These are phyloP conservation scores for Nitzschia palea DNA, from an alignment of 108 stramenopile genomes.

Conservation along the genomic window DNA sequence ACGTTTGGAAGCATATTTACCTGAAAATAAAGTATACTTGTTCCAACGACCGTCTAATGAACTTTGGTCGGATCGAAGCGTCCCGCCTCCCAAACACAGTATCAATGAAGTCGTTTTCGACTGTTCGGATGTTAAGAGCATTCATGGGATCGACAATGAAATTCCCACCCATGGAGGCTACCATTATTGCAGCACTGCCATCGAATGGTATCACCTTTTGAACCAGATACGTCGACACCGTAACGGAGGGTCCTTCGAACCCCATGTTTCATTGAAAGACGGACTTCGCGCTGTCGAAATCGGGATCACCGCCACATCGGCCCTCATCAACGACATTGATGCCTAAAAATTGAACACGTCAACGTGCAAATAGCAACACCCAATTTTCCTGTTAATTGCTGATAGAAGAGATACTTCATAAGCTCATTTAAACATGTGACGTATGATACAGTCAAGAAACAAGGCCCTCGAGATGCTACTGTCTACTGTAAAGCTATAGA, in stretches of 20 bases:
- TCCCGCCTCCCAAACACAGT: slow-evolving; percentile 66
- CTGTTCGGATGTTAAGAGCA: slow-evolving; percentile 66
- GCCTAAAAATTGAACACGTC: too few species aligned
- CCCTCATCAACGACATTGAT: slow-evolving; percentile 35
- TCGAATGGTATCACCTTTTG: slow-evolving; percentile 71
- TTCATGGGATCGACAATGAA: slow-evolving; percentile 62
- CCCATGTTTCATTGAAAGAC: slow-evolving; percentile 71
- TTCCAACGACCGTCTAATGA: slow-evolving; percentile 58
- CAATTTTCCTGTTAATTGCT: too few species aligned
- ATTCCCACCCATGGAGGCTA: slow-evolving; percentile 81
- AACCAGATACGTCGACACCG: slow-evolving; percentile 44
- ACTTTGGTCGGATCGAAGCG: slow-evolving; percentile 66
- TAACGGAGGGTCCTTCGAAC: slow-evolving; percentile 45
- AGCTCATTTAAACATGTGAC: too few species aligned
- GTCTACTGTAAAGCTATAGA: too few species aligned
- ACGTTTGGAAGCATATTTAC: slow-evolving; percentile 81
- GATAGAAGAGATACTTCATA: too few species aligned
- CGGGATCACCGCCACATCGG: slow-evolving; percentile 53
- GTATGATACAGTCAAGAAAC: too few species aligned
- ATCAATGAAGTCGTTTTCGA: slow-evolving; percentile 62
- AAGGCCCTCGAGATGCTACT: too few species aligned
- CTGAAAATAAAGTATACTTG: slow-evolving; percentile 83
- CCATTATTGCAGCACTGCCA: slow-evolving; percentile 79
- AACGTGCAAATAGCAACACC: too few species aligned
- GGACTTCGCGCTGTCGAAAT: slow-evolving; percentile 81